Percentiles rank a stretch among this genome's conserved stretches.
Conservation (phyloP, 2,329 filamentous ascomycete genomes). For the Aspergillus thermomutatus region DNA sequence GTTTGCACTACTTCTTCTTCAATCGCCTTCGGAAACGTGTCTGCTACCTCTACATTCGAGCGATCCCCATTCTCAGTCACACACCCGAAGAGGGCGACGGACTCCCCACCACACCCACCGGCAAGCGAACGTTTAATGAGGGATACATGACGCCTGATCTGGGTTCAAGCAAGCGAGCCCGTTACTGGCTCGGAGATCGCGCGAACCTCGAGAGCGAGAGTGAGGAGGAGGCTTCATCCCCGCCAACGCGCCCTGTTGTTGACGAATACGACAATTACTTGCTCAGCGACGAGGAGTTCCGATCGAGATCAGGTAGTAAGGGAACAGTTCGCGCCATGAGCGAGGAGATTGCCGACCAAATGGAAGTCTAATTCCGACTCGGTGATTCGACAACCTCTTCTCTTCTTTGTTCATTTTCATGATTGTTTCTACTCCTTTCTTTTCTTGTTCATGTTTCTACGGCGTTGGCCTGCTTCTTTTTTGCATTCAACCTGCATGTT, state of each 20-base stretch:
- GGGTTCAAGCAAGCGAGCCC: slow-evolving; percentile 74
- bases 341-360: slow-evolving; percentile 51
- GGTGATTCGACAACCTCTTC: slow-evolving; percentile 1
- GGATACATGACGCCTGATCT: slow-evolving; percentile 49
- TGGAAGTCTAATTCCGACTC: slow-evolving; percentile 46
- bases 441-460: not conserved
- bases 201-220: slow-evolving; percentile 43
- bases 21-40: slow-evolving; percentile 89
- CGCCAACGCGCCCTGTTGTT: slow-evolving; percentile 25
- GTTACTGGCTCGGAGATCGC: slow-evolving; percentile 80
- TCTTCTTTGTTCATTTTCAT: slow-evolving; percentile 13
- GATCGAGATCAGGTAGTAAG: slow-evolving; percentile 38
- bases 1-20: slow-evolving; percentile 96
- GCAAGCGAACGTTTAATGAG: slow-evolving; percentile 48
- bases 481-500: slow-evolving; percentile 25
- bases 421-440: slow-evolving; percentile 4
- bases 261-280: slow-evolving; percentile 44
- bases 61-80: slow-evolving; percentile 70
- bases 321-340: slow-evolving; percentile 51
- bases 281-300: slow-evolving; percentile 44
- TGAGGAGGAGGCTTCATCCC: slow-evolving; percentile 32
- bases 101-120: slow-evolving; percentile 39
- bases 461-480: slow-evolving; percentile 9
- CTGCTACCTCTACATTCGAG: slow-evolving; percentile 87
- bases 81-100: slow-evolving; percentile 52